Percentiles rank a stretch among this genome's conserved stretches.
Evolutionary conservation across 176 grass and related monocot genomes (phyloP).

Genomic region (Bromus sterilis): DNA sequence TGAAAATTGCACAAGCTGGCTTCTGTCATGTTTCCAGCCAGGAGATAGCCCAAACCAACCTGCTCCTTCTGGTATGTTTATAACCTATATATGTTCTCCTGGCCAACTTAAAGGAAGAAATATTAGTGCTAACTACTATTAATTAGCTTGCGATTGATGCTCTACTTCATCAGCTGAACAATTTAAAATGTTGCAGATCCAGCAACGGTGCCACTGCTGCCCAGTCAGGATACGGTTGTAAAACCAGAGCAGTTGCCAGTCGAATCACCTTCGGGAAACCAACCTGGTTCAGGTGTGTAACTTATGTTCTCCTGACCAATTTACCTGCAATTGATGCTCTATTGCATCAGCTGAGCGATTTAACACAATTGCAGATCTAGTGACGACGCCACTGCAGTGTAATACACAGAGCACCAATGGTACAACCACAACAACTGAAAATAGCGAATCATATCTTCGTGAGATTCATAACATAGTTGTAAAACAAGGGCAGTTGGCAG

Average conservation of each 20-base stretch:
- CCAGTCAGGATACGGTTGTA: not conserved
- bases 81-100: not conserved
- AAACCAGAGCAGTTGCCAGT: not conserved
- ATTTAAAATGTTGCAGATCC: constrained; percentile 22
- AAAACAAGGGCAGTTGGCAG: not conserved
- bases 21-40: constrained; percentile 58
- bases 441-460: not conserved
- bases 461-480: not conserved
- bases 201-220: constrained; percentile 1
- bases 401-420: not conserved
- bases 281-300: not conserved
- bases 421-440: not conserved
- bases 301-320: too few relatives aligned
- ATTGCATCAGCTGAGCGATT: not conserved
- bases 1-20: constrained; percentile 46
- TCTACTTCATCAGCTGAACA: not conserved
- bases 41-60: constrained; percentile 10
- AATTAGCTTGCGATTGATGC: not conserved
- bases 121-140: not conserved
- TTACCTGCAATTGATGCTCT: not conserved
- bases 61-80: constrained; percentile 6
- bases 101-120: not conserved
- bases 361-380: constrained; percentile 9
- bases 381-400: constrained; percentile 1
- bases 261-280: constrained; percentile 7